Conservation (phyloP, 768 basidiomycete species). For the Pisolithus orientalis region DNA sequence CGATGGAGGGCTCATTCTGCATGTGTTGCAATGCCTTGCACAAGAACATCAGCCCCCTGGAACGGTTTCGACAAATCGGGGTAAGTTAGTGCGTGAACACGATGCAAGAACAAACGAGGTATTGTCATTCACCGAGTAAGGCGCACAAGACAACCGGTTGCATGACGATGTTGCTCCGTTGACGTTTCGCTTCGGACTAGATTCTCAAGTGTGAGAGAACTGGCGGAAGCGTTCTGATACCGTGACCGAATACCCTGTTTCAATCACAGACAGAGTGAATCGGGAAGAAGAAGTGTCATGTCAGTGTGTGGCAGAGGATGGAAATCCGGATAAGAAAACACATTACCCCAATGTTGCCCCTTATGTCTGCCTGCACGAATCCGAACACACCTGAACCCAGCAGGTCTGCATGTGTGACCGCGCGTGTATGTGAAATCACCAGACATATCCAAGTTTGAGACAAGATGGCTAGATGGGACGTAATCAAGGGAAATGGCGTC, state of each 20-base stretch:
- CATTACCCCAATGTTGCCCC: slow-evolving; percentile 58
- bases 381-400: slow-evolving; percentile 64
- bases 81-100: not conserved
- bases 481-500: slow-evolving; percentile 17
- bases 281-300: slow-evolving; percentile 5
- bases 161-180: slow-evolving; percentile 36
- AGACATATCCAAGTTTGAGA: slow-evolving; percentile 1
- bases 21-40: slow-evolving; percentile 62
- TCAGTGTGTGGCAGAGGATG: slow-evolving; percentile 7
- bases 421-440: slow-evolving; percentile 19
- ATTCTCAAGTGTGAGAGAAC: slow-evolving; percentile 52
- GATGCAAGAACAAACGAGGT: slow-evolving; percentile 14
- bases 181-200: slow-evolving; percentile 48
- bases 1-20: slow-evolving; percentile 45
- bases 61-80: slow-evolving; percentile 4
- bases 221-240: slow-evolving; percentile 36
- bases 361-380: slow-evolving; percentile 68
- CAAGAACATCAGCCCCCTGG: slow-evolving; percentile 62
- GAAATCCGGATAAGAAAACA: slow-evolving; percentile 11
- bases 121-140: slow-evolving; percentile 48
- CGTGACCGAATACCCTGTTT: slow-evolving; percentile 59
- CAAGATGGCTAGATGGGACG: slow-evolving; percentile 8
- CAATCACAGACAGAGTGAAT: slow-evolving; percentile 1
- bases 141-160: slow-evolving; percentile 57
- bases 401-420: slow-evolving; percentile 35